These are phyloP conservation scores for Helicostylum pulchrum DNA, from an alignment of 192 early-diverging fungal genomes.

Conservation along the genomic window DNA sequence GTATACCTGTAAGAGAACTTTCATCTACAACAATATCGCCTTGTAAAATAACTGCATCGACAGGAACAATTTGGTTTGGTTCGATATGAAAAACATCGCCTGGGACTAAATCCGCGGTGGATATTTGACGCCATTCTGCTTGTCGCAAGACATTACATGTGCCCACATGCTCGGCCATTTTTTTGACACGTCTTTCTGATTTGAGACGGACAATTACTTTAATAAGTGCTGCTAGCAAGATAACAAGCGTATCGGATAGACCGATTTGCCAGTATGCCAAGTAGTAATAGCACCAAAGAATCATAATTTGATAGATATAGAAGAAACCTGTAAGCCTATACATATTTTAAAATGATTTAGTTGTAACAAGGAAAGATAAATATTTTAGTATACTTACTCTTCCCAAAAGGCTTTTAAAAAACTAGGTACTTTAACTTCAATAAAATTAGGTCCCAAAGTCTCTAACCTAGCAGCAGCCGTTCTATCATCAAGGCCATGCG, in stretches of 20 bases:
- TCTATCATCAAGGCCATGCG: conserved; percentile 42
- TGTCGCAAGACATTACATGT: conserved; percentile 48
- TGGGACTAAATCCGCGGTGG: conserved; percentile 55
- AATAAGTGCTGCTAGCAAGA: conserved; percentile 47
- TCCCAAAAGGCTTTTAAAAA: conserved; percentile 49
- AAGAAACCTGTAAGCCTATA: conserved; percentile 46
- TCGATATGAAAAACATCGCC: conserved; percentile 58
- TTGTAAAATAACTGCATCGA: conserved; percentile 51
- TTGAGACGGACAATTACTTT: conserved; percentile 45
- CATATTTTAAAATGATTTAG: not conserved
- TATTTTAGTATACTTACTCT: conserved; percentile 40
- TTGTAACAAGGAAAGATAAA: not conserved
- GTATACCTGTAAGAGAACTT: conserved; percentile 49
- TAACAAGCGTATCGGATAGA: conserved; percentile 45
- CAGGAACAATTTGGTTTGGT: conserved; percentile 37
- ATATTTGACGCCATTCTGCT: conserved; percentile 44
- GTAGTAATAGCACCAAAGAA: conserved; percentile 51
- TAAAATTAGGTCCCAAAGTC: conserved; percentile 66
- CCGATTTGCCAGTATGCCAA: conserved; percentile 53
- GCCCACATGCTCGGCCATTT: conserved; percentile 51
- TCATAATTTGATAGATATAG: conserved; percentile 50
- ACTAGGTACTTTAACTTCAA: conserved; percentile 61
- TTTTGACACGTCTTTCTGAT: conserved; percentile 52
- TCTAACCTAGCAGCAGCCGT: conserved; percentile 55
- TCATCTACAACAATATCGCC: conserved; percentile 63